Percentiles rank a stretch among this genome's conserved stretches.
phyloP scores from a whole-genome alignment of 192 early-diverging fungal genomes.

The Rhizophagus clarus region DNA sequence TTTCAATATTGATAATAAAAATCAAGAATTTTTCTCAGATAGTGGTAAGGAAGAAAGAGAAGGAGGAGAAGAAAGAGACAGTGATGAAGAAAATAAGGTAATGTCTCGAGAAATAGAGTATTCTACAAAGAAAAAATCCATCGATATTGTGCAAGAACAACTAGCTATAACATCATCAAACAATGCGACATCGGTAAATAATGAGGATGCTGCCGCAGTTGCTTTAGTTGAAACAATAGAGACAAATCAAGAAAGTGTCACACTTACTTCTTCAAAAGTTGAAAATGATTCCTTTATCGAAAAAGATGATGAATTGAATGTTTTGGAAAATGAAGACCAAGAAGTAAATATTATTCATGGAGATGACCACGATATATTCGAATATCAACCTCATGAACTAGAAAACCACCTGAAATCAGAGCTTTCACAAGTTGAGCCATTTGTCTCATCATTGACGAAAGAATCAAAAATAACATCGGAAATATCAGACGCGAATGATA shows the following conservation, averaged over 20 bases:
- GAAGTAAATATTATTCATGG: slow-evolving; percentile 5
- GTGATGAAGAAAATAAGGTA: background rate
- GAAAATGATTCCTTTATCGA: background rate
- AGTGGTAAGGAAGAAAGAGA: background rate
- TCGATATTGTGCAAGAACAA: background rate
- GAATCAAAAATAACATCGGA: background rate
- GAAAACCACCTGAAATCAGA: background rate
- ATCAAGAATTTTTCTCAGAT: background rate
- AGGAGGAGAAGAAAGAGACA: no score
- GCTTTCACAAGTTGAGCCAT: background rate
- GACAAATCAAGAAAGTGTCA: background rate
- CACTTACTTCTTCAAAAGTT: background rate
- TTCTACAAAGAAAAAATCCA: background rate
- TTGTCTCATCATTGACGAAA: background rate
- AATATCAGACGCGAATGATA: no score
- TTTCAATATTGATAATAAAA: background rate
- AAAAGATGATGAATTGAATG: background rate
- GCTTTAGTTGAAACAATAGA: background rate
- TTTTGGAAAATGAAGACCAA: background rate
- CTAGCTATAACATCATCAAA: background rate
- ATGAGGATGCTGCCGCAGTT: background rate
- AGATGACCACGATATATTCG: slow-evolving; percentile 14
- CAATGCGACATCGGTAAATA: background rate
- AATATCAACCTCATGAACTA: background rate
- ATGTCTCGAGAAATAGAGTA: background rate